phyloP scores from a whole-genome alignment of 257 asterid genomes.

The Solanum sitiens region DNA sequence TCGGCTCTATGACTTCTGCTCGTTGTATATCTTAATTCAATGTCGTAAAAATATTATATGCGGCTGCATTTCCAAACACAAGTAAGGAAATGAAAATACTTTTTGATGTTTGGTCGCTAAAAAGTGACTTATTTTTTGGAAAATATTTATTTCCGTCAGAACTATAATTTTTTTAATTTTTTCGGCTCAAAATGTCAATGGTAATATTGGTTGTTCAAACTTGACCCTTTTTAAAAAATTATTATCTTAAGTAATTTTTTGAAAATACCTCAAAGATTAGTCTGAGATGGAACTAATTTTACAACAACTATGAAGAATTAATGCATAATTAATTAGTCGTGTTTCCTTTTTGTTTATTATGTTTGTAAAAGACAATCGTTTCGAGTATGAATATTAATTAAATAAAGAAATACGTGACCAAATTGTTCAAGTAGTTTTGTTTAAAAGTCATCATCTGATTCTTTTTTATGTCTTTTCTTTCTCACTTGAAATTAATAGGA shows the following conservation, averaged over 20 bases:
- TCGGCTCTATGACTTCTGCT: not conserved
- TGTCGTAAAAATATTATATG: too few relatives aligned
- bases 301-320: not conserved
- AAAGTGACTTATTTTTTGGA: not conserved
- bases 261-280: not conserved
- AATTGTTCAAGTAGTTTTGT: not conserved
- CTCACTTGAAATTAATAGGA: not conserved
- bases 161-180: not conserved
- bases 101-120: not conserved
- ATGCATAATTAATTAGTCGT: not conserved
- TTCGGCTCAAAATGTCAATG: not conserved
- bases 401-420: not conserved
- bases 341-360: not conserved
- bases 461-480: not conserved
- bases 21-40: not conserved
- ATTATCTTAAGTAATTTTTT: not conserved
- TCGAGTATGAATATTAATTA: not conserved
- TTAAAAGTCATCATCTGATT: not conserved
- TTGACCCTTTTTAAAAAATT: not conserved
- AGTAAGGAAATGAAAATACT: not conserved
- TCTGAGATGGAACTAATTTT: not conserved
- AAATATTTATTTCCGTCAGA: not conserved
- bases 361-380: not conserved
- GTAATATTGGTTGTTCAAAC: not conserved
- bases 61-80: too few relatives aligned